Evolutionary conservation across 371 early-diverging fungal genomes (phyloP).

Genomic region (Rhizopus arrhizus): DNA sequence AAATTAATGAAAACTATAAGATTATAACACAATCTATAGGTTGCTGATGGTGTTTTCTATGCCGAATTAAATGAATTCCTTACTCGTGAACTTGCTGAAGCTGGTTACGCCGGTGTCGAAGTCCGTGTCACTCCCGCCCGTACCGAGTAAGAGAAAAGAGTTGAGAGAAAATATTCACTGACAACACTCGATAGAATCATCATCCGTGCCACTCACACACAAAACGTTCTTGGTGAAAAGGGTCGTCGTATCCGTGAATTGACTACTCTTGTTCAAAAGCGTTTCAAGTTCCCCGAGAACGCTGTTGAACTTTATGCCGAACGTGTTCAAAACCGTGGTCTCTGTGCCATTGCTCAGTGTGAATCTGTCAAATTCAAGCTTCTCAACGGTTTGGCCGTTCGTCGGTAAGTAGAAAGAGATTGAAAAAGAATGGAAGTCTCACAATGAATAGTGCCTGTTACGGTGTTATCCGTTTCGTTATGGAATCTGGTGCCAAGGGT

Average conservation of each 20-base stretch:
- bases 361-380: constrained; percentile 98
- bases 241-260: constrained; percentile 98
- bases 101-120: constrained; percentile 97
- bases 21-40: constrained; percentile 43
- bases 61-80: constrained; percentile 99
- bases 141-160: constrained; percentile 71
- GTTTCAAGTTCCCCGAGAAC: constrained; percentile 98
- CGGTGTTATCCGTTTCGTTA: constrained; percentile 97
- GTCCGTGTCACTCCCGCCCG: constrained; percentile 98
- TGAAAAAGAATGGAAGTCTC: not conserved
- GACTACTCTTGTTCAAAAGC: constrained; percentile 97
- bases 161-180: not conserved
- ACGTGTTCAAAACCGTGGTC: constrained; percentile 97
- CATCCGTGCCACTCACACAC: constrained; percentile 98
- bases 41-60: constrained; percentile 99
- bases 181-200: constrained; percentile 65
- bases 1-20: constrained; percentile 1
- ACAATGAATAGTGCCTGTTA: constrained; percentile 81
- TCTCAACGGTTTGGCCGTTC: constrained; percentile 94
- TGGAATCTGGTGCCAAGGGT: constrained; percentile 99
- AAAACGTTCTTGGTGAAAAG: constrained; percentile 98
- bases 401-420: constrained; percentile 55
- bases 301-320: constrained; percentile 98
- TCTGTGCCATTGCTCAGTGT: constrained; percentile 99
- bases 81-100: constrained; percentile 89